Evolutionary conservation across 202 grass and related monocot species (phyloP).

Genomic region (Zoysia matrella): DNA sequence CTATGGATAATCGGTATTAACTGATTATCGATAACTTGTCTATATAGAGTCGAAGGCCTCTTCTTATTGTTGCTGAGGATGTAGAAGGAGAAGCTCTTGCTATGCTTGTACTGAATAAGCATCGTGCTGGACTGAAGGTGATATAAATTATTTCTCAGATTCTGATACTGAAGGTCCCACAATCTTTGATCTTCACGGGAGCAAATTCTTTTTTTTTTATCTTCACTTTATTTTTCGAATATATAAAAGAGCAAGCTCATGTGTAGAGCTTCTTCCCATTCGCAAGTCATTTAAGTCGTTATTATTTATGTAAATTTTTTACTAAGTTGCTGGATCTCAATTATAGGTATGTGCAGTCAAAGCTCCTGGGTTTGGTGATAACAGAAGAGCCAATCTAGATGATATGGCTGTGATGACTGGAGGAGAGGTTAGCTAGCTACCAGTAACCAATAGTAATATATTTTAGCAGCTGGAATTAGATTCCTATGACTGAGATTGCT

Average conservation of each 20-base stretch:
- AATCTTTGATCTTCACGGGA: not conserved
- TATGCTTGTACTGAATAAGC: slow-evolving; percentile 88
- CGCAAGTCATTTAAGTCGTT: not conserved
- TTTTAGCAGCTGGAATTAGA: slow-evolving; percentile 2
- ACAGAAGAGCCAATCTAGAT: slow-evolving; percentile 86
- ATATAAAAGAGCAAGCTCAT: not conserved
- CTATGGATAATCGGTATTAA: slow-evolving; percentile 31
- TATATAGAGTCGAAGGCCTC: slow-evolving; percentile 67
- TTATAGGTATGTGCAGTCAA: slow-evolving; percentile 94
- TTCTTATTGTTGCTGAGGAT: slow-evolving; percentile 92
- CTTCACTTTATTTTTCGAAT: not conserved
- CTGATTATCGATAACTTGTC: slow-evolving; percentile 40
- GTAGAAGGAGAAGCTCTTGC: slow-evolving; percentile 81
- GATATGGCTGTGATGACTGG: slow-evolving; percentile 90
- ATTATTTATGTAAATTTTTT: slow-evolving; percentile 37
- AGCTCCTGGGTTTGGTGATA: slow-evolving; percentile 98
- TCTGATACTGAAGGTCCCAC: slow-evolving; percentile 17
- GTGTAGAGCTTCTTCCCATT: slow-evolving; percentile 1
- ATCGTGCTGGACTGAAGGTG: slow-evolving; percentile 87
- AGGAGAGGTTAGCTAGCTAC: slow-evolving; percentile 65
- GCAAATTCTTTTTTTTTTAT: not conserved
- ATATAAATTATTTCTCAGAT: slow-evolving; percentile 28
- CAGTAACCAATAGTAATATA: slow-evolving; percentile 1
- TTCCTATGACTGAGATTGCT: slow-evolving; percentile 34
- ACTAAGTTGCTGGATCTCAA: slow-evolving; percentile 25